A percentile compares a stretch with the other conserved stretches of the same genome.
phyloP scores from a whole-genome alignment of 768 basidiomycete genomes.

The Russula virescens region DNA sequence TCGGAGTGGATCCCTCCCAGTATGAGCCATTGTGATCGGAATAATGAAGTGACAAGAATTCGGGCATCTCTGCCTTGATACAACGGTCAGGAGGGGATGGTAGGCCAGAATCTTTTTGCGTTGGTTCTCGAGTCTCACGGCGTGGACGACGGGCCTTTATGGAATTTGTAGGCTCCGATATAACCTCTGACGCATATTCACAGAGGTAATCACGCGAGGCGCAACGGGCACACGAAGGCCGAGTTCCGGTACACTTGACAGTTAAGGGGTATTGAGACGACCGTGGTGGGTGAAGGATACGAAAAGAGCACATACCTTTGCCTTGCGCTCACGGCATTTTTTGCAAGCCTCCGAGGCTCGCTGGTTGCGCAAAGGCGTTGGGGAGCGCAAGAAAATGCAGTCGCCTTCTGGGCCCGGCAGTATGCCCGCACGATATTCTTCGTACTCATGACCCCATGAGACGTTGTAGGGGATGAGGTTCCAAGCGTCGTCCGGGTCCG shows the following conservation, averaged over 20 bases:
- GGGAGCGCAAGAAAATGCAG: constrained; percentile 37
- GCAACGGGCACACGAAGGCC: constrained; percentile 35
- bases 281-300: neutral
- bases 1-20: constrained; percentile 23
- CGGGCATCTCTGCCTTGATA: constrained; percentile 17
- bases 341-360: constrained; percentile 36
- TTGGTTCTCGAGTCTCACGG: constrained; percentile 7
- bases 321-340: constrained; percentile 37
- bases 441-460: constrained; percentile 35
- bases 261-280: neutral
- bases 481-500: constrained; percentile 31
- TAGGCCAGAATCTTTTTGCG: neutral
- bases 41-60: constrained; percentile 16
- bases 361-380: constrained; percentile 35
- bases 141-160: constrained; percentile 14
- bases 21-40: constrained; percentile 13
- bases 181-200: constrained; percentile 30
- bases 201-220: constrained; percentile 32
- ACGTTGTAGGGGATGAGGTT: constrained; percentile 38
- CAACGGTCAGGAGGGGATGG: neutral
- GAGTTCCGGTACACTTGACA: constrained; percentile 34
- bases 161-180: constrained; percentile 16
- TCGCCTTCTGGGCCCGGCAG: constrained; percentile 36
- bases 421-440: constrained; percentile 31
- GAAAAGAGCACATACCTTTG: constrained; percentile 31